phyloP scores from a whole-genome alignment of 1,284 basidiomycete genomes.

The Pseudozyma hubeiensis region DNA sequence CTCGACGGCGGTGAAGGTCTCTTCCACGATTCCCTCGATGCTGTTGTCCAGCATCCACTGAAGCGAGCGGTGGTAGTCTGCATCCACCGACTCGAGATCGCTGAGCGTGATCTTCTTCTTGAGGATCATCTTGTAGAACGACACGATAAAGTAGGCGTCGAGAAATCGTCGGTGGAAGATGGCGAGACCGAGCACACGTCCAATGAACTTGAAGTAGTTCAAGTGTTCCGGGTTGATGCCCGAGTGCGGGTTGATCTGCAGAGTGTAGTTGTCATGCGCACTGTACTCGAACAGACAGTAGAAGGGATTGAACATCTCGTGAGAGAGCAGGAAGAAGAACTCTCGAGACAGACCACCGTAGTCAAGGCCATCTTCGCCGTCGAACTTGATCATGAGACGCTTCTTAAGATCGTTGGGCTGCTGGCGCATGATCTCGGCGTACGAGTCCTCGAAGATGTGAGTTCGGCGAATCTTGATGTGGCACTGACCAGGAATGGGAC shows the following conservation, averaged over 20 bases:
- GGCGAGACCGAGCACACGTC: conserved; percentile 89
- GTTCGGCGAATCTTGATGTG: conserved; percentile 94
- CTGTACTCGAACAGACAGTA: conserved; percentile 99
- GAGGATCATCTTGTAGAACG: conserved; percentile 95
- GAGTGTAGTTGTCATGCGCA: conserved; percentile 98
- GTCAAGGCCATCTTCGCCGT: conserved; percentile 97
- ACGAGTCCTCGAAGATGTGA: conserved; percentile 96
- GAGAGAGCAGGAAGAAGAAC: conserved; percentile 99
- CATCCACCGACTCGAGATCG: conserved; percentile 67
- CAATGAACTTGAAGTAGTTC: conserved; percentile 99
- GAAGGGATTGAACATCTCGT: conserved; percentile 81
- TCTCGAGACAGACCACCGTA: conserved; percentile 98
- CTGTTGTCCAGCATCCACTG: conserved; percentile 82
- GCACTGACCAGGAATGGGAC: conserved; percentile 83
- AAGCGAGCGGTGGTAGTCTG: conserved; percentile 82
- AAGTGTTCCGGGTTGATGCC: conserved; percentile 98
- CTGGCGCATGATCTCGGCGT: conserved; percentile 93
- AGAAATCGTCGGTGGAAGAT: conserved; percentile 99
- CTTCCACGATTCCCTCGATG: conserved; percentile 67
- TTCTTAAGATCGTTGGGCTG: conserved; percentile 95
- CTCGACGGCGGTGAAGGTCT: conserved; percentile 75
- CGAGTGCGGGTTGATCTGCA: conserved; percentile 97
- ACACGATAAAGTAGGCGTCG: conserved; percentile 98
- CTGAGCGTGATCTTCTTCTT: conserved; percentile 68
- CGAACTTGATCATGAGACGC: conserved; percentile 97